phyloP scores from a whole-genome alignment of 371 early-diverging fungal genomes.

The Mucor velutinosus region DNA sequence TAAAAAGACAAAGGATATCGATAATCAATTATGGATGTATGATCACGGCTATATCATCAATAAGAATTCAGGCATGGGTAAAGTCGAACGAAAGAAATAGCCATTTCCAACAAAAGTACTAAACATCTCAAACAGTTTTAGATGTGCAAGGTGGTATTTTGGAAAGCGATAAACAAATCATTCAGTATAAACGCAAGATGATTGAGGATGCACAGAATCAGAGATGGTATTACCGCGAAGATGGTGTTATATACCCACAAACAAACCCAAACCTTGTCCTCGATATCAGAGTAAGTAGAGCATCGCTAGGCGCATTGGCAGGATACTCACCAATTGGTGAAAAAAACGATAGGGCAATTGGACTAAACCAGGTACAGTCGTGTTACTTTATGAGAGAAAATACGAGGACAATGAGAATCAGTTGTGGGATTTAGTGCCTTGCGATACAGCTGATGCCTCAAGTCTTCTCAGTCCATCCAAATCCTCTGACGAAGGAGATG shows the following conservation, averaged over 20 bases:
- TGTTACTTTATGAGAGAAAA: constrained; percentile 50
- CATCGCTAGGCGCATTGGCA: background rate
- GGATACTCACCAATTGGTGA: background rate
- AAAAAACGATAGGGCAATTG: constrained; percentile 41
- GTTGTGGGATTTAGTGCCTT: constrained; percentile 47
- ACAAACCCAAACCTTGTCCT: constrained; percentile 46
- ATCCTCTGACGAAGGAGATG: constrained; percentile 17
- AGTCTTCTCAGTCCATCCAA: constrained; percentile 4
- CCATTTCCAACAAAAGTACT: background rate
- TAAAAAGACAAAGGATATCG: constrained; percentile 36
- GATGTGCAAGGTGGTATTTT: constrained; percentile 47
- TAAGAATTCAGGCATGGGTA: constrained; percentile 36
- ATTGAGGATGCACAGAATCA: constrained; percentile 51
- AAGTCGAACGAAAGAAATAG: background rate
- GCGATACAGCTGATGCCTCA: constrained; percentile 1
- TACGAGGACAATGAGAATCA: constrained; percentile 49
- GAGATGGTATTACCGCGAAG: constrained; percentile 53
- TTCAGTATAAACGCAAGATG: constrained; percentile 53
- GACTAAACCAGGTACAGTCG: constrained; percentile 46
- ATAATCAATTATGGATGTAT: constrained; percentile 40
- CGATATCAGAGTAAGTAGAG: constrained; percentile 44
- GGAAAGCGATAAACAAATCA: constrained; percentile 46
- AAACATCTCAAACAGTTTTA: constrained; percentile 27
- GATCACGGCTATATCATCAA: constrained; percentile 26
- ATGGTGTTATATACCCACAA: constrained; percentile 53